phyloP scores from a whole-genome alignment of 208 protist genomes.

The Acanthamoeba quina region DNA sequence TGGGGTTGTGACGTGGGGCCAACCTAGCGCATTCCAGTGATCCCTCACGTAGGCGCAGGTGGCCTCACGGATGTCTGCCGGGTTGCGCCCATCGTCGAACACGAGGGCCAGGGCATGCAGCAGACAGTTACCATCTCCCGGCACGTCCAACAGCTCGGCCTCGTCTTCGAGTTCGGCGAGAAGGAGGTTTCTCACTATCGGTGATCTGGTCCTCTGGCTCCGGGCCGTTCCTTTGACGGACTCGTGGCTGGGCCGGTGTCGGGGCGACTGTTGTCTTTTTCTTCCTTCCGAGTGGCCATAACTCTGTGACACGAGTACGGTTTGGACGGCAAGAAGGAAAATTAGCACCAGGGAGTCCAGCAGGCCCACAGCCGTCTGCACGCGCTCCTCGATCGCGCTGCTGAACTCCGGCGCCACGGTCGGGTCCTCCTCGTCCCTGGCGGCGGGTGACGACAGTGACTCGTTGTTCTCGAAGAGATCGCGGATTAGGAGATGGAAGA shows the following conservation, averaged over 20 bases:
- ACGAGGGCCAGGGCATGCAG: background rate
- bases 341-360: background rate
- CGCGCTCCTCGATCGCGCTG: background rate
- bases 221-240: background rate
- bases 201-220: background rate
- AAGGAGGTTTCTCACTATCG: background rate
- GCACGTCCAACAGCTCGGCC: background rate
- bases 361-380: background rate
- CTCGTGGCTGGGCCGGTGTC: background rate
- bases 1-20: background rate
- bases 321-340: too few relatives aligned
- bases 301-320: too few relatives aligned
- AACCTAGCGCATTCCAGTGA: background rate
- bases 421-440: background rate
- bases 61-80: background rate
- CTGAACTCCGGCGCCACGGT: background rate
- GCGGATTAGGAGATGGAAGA: slow-evolving; percentile 5
- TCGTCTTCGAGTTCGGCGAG: background rate
- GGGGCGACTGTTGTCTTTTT: background rate
- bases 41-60: background rate
- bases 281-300: background rate
- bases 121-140: background rate
- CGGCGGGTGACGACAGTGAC: background rate
- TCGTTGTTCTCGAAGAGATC: too few relatives aligned
- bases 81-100: background rate